Evolutionary conservation across 2,329 filamentous ascomycete genomes (phyloP).

Genomic region (Ophiosphaerella narmari): DNA sequence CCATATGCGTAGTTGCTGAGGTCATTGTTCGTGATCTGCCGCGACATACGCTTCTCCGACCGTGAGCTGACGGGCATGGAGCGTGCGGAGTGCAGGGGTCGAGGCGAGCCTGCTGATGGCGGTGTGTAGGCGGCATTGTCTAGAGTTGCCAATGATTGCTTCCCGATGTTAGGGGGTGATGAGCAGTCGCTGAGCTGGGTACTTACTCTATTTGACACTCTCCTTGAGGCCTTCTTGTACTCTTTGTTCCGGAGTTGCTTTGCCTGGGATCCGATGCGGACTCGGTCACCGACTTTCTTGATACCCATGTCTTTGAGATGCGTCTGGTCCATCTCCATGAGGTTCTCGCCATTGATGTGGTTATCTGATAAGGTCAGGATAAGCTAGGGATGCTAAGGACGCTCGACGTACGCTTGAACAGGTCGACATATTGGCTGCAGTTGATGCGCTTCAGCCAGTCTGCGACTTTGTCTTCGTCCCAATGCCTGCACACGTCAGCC

Average conservation of each 20-base stretch:
- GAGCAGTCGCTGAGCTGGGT: slow-evolving; percentile 27
- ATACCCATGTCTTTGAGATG: slow-evolving; percentile 98
- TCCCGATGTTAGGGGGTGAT: slow-evolving; percentile 3
- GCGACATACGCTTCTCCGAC: slow-evolving; percentile 54
- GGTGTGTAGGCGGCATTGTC: slow-evolving; percentile 68
- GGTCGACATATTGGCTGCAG: slow-evolving; percentile 88
- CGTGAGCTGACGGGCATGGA: slow-evolving; percentile 50
- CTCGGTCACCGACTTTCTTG: slow-evolving; percentile 94
- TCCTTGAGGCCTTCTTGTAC: slow-evolving; percentile 62
- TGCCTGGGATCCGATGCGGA: slow-evolving; percentile 69
- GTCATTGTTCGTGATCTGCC: slow-evolving; percentile 51
- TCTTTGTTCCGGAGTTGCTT: slow-evolving; percentile 56
- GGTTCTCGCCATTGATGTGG: slow-evolving; percentile 95
- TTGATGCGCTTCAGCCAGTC: slow-evolving; percentile 91
- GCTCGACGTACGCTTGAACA: slow-evolving; percentile 68
- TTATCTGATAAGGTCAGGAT: slow-evolving; percentile 61
- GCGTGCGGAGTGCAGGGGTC: slow-evolving; percentile 62
- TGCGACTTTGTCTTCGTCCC: slow-evolving; percentile 89
- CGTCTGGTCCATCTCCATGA: slow-evolving; percentile 95
- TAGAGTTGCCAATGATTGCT: slow-evolving; percentile 84
- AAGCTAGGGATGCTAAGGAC: background rate
- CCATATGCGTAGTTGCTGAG: slow-evolving; percentile 51
- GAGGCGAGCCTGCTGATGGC: slow-evolving; percentile 68
- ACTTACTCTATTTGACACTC: slow-evolving; percentile 72
- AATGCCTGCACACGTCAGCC: slow-evolving; percentile 55